Evolutionary conservation across 306 rosid genomes (phyloP), one percentile per base, ranked within the genome.

Genomic region (Mucuna pruriens): DNA sequence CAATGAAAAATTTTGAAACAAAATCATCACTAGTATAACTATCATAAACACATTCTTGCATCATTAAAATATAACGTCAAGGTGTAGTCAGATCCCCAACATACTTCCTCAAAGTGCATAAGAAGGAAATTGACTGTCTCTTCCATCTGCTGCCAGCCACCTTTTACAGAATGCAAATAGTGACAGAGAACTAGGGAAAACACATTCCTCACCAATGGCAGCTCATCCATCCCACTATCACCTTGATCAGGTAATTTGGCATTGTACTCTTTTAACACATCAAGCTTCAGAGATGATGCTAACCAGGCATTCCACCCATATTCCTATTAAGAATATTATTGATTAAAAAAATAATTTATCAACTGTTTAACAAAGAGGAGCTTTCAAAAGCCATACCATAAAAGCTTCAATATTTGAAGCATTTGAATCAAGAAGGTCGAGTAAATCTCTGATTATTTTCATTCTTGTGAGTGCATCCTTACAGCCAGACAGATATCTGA

Each of bases 91-190:
- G 72, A 83, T 77, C 77, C 58, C 86, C 61, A 68, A 85, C 97
- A 40, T 93, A 95, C 99, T 55, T 88, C 87, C 80, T 90, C 93
- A 77, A 79, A 84, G 72, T 88, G 89, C 90, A 86, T 80, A 55
- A 86, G 85, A 29, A 95, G 86, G 82, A 95, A 91, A 82, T 88
- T 93, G 76, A 86, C 85, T 0, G 98, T 93, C 85, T 95, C 98
- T 84, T 95, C 98, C 85, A 95, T 86, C 70, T 90, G 98, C 83
- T 95, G 96, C 99, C 99, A 95, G 77, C 99, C 99, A 71, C 99
- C 99, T 85, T 90, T 95, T 58, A 95, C 88, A 71, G 92, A 89
- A 81, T 88, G 86, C 85, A 93, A 83, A 70, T 84, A 89, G 85
- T 95, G 86, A 85, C 97, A 82, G 78, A 95, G 98, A 85, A 95